Base-by-base conservation (phyloP, 208 protist genomes). In the Leishmania arabica region DNA sequence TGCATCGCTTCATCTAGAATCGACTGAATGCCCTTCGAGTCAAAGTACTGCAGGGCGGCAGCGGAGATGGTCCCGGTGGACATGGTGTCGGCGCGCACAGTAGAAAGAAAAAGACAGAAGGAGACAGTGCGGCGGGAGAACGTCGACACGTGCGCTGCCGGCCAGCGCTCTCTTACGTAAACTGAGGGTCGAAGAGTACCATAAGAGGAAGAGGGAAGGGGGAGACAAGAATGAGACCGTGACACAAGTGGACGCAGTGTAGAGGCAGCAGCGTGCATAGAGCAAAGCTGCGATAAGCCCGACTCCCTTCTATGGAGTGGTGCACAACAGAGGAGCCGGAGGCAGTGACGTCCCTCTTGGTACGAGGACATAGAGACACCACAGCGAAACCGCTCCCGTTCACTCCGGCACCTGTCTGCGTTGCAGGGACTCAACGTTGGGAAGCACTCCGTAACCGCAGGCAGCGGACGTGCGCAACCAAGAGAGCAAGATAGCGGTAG, bases 1-100 rank as follows among this genome's bases (percentile, higher is more conserved):
- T 95, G 92, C 86, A 97, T 89, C 47, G 91, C 86, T 85, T 95
- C 91, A 75, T 96, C 92, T 11, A 96, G 83, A 5, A 97, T 86
- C 0, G 71, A 72, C 40, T 88, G 89, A 58, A 97, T 91, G 54
- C 89, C 83, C 71, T 96, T 90, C 17, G 92, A 82, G 69, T 95
- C 85, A 58, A 97, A 89, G 81, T 97, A 97, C 76, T 86, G 70
- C 68, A 94, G 72, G 17, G 89, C 70, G 15, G 84, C 86, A 47
- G 87, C 89, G 31, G 92, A 95, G 40, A 97, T 79, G 56, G 82
- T 86, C 31, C 90, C 94, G 17, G 89, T 94, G 0, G 92, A 90
- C 92, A 97, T 97, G n/a, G 13, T 49, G 56, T 17, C 31, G 4
- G 31, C 34, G 31, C 27, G 72, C 24, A 51, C 51, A 72, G 54